phyloP scores from a whole-genome alignment of 1,284 basidiomycete genomes.

The Anthracocystis setariae region DNA sequence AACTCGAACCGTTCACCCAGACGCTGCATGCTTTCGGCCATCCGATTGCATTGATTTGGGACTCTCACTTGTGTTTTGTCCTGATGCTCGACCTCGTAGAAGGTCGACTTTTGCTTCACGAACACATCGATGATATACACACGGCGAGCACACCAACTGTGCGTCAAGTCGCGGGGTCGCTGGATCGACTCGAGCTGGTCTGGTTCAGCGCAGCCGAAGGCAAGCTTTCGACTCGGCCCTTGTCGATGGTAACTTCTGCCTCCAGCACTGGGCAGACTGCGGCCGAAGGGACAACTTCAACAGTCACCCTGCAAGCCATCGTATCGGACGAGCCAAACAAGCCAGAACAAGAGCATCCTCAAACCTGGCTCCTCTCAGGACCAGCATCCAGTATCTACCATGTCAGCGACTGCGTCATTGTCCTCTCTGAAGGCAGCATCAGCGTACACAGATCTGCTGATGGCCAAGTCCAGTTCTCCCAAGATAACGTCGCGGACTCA shows the following conservation, averaged over 20 bases:
- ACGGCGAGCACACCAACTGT: constrained; percentile 9
- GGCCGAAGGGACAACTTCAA: background rate
- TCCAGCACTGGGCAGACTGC: background rate
- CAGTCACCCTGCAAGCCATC: constrained; percentile 5
- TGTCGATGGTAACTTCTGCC: constrained; percentile 2
- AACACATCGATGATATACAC: constrained; percentile 23
- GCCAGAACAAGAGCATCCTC: background rate
- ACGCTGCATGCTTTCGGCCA: constrained; percentile 1
- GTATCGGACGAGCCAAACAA: background rate
- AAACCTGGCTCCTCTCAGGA: constrained; percentile 5
- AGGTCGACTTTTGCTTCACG: constrained; percentile 25
- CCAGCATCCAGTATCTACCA: constrained; percentile 7
- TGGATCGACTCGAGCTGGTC: constrained; percentile 18
- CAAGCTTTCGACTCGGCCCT: constrained; percentile 12
- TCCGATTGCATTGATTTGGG: constrained; percentile 28
- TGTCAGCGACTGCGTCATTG: constrained; percentile 2
- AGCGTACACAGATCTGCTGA: background rate
- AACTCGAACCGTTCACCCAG: constrained; percentile 19
- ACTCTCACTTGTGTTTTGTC: constrained; percentile 20
- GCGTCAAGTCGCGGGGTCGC: background rate
- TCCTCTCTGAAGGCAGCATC: constrained; percentile 3
- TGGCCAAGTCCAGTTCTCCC: constrained; percentile 4
- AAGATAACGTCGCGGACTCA: constrained; percentile 1
- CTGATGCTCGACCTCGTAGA: constrained; percentile 18
- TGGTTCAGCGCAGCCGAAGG: constrained; percentile 23